phyloP scores from a whole-genome alignment of 176 grass and related monocot genomes.

The Musa troglodytarum region DNA sequence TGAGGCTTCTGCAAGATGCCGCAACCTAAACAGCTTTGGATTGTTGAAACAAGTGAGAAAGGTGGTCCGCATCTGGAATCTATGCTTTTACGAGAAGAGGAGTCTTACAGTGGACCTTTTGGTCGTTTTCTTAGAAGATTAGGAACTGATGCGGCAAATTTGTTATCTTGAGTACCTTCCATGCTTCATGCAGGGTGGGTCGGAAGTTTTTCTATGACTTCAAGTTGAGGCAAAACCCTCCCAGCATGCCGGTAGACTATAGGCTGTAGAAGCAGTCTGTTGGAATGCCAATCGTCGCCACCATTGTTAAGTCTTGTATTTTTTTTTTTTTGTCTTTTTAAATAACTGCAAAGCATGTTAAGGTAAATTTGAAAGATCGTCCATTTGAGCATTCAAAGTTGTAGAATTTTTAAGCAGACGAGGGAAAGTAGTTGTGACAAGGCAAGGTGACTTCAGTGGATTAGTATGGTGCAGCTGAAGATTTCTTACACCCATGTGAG shows the following conservation, averaged over 20 bases:
- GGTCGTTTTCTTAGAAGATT: not conserved
- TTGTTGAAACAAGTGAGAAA: not conserved
- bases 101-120: not conserved
- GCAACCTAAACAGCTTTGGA: conserved; percentile 11
- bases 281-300: not conserved
- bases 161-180: not conserved
- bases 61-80: not conserved
- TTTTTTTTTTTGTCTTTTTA: not conserved
- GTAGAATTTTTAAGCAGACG: not conserved
- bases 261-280: not conserved
- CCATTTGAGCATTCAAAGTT: not conserved
- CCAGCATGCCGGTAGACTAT: not conserved
- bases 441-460: not conserved
- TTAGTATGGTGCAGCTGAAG: not conserved
- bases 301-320: not conserved
- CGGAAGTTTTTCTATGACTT: not conserved
- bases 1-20: conserved; percentile 19
- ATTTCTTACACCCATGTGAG: not conserved
- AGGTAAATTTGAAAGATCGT: not conserved
- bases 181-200: not conserved
- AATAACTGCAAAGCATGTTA: not conserved
- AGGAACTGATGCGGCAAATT: not conserved
- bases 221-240: not conserved
- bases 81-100: not conserved
- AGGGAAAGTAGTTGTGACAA: not conserved